Conservation (phyloP, 2,329 filamentous ascomycete genomes). For the Spiromastix sp. region DNA sequence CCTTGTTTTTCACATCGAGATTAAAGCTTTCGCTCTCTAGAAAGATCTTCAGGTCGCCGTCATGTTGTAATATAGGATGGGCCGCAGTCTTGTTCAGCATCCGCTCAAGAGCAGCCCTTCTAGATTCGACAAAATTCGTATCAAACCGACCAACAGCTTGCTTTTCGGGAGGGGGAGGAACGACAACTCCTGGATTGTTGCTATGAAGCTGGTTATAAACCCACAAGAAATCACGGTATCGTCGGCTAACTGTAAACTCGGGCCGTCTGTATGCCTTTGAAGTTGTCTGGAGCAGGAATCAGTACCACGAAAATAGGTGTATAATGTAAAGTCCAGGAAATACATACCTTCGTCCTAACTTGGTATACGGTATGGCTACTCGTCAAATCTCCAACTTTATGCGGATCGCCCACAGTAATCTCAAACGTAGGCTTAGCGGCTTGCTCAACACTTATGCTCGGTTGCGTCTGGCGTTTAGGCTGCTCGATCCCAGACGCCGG, state of each 20-base stretch:
- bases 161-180: conserved; percentile 94
- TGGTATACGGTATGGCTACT: conserved; percentile 97
- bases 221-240: conserved; percentile 96
- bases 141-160: conserved; percentile 95
- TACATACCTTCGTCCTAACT: conserved; percentile 73
- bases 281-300: conserved; percentile 53
- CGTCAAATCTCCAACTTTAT: conserved; percentile 94
- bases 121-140: conserved; percentile 88
- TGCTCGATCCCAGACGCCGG: conserved; percentile 33
- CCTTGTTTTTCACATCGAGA: conserved; percentile 94
- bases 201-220: conserved; percentile 89
- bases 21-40: conserved; percentile 94
- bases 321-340: neutral
- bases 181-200: conserved; percentile 89
- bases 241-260: conserved; percentile 85
- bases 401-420: conserved; percentile 88
- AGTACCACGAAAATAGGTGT: conserved; percentile 1
- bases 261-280: conserved; percentile 91
- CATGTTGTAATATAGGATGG: conserved; percentile 84
- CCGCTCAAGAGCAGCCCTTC: conserved; percentile 82
- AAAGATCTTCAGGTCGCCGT: conserved; percentile 90
- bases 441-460: conserved; percentile 84
- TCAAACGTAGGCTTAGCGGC: conserved; percentile 85
- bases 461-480: conserved; percentile 46
- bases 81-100: conserved; percentile 95